Conservation (phyloP, 31 red algal species). For the Pterothamnion heteromorphum region DNA sequence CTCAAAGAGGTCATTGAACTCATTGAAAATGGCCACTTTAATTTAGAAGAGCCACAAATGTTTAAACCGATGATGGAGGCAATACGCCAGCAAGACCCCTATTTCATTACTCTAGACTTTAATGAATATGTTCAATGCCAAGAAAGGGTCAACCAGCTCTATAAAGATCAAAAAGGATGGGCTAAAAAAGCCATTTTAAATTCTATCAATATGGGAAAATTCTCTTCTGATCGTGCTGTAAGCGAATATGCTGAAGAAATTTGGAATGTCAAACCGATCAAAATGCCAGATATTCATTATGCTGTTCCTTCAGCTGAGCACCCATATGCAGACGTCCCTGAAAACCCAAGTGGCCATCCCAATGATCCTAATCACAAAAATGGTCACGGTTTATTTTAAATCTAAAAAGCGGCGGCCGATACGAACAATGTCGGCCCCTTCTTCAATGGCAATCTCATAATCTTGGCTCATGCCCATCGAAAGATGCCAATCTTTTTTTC, state of each 20-base stretch:
- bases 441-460: constrained; percentile 77
- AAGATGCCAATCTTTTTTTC: constrained; percentile 37
- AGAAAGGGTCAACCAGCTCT: constrained; percentile 74
- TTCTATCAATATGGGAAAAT: constrained; percentile 86
- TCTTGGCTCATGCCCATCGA: constrained; percentile 98
- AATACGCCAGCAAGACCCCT: constrained; percentile 92
- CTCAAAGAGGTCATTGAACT: constrained; percentile 74
- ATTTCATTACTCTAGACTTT: constrained; percentile 87
- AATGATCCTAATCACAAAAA: not conserved
- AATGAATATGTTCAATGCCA: constrained; percentile 88
- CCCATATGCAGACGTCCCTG: not conserved
- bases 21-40: constrained; percentile 71
- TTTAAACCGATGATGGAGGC: constrained; percentile 62
- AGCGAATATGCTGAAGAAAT: constrained; percentile 93
- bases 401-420: constrained; percentile 89
- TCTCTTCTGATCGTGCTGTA: constrained; percentile 96
- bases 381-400: constrained; percentile 58
- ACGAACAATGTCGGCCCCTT: constrained; percentile 75
- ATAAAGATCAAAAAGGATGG: constrained; percentile 86
- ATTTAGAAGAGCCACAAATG: constrained; percentile 56
- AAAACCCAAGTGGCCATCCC: not conserved
- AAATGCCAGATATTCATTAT: not conserved
- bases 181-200: constrained; percentile 75
- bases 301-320: not conserved
- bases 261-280: constrained; percentile 56